Evolutionary conservation across 768 basidiomycete species (phyloP), one percentile per base, ranked within the genome.

Genomic region (Clitopilus passeckerianus): DNA sequence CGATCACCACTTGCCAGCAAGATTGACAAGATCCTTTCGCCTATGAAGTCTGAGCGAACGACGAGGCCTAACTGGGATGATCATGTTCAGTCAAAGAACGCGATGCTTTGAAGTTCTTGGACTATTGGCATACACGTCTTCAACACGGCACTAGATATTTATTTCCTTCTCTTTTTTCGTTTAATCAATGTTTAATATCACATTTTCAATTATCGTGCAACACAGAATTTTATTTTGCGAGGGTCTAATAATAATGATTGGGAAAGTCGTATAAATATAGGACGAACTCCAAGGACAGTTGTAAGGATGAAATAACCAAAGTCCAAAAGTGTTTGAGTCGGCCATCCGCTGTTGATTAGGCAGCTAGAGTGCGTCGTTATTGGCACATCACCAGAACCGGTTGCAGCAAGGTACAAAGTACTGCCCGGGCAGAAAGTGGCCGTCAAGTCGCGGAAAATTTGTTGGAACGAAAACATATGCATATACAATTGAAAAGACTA

Each of bases 371-470:
- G 53, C 76, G 55, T 86, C 61, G 56, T 58, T 89, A 60, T 89
- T 71, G 87, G 86, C 87, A 37, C 77, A 78, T 86, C 85, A 87
- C 85, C 87, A 89, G 87, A 89, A 89, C 87, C 87, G 86, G 82
- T 72, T 70, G 72, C 85, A 87, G 85, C 75, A 83, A 86, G 71
- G 82, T 77, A 72, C 72, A 72, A 74, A 65, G 73, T 72, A 77
- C 87, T 87, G 85, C 81, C 80, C 87, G 86, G 86, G 87, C 87
- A 89, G 87, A 89, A 87, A 83, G 65, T 77, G 77, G 41, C 50
- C 50, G 57, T 58, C 12, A 61, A 20, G 30, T 54, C 37, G 22
- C 23, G 44, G 18, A 55, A 59, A 27, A 16, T 50, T 15, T 41
- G 37, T 41, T 14, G 3, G 12, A 41, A 41, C 5, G 5, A 5